Evolutionary conservation across 345 rosid genomes (phyloP), one percentile per base, ranked within the genome.

Genomic region (Noccaea caerulescens): DNA sequence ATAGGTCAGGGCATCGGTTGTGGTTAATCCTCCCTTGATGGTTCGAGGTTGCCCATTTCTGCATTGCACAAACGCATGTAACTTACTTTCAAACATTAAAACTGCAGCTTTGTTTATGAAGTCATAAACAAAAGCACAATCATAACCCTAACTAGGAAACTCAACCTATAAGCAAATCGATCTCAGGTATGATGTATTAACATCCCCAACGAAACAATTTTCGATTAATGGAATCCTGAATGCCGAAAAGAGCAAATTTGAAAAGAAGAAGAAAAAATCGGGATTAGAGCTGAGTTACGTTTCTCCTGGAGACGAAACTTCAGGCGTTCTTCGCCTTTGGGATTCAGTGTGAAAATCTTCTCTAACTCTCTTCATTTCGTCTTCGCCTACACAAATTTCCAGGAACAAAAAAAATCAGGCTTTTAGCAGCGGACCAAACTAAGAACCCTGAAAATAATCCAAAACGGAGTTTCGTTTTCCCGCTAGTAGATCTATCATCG

Each of bases 1-100:
- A 85, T 94, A 94, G 8, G 88, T 71, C 71, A 89, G 74, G 34
- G 98, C 99, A 82, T 94, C 98, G 23, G 76, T 84, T 47, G 89
- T 83, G n/a, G 96, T 90, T 49, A 88, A 84, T 77, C 80, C 86
- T 73, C 76, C 86, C 2, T 71, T 46, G 11, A 59, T 53, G 62
- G 72, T 77, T 66, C 84, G 91, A 16, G 84, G 77, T 79, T 86
- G 91, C 71, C 73, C 82, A 33, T 88, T 86, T 77, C 97, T 94
- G 81, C 80, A 85, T 39, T 63, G 56, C 59, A 68, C 69, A 47
- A 42, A 32, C 49, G 43, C 27, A 77, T 65, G 47, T 54, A 11
- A n/a, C 50, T 45, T 18, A 52, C 63, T 65, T 61, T 9, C 49
- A 13, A 73, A 49, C 53, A 50, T 18, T 51, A 38, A 13, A 36